Evolutionary conservation across 1,284 basidiomycete genomes (phyloP).

Genomic region (Cryptococcus floricola): DNA sequence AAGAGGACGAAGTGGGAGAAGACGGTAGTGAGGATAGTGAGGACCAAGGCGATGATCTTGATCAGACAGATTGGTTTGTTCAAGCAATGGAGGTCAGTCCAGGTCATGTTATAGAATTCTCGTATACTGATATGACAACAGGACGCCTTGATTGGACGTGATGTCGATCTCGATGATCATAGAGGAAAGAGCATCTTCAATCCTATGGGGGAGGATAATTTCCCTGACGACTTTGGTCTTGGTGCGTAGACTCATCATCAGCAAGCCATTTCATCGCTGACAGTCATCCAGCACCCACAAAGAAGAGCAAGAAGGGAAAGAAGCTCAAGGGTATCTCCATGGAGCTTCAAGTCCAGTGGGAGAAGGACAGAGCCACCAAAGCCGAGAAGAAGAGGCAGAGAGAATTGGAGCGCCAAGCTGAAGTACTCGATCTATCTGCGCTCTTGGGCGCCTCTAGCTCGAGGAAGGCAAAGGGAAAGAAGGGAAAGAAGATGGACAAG

Average conservation of each 20-base stretch:
- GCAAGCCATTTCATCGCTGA: too few relatives aligned
- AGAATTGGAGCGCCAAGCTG: constrained; percentile 53
- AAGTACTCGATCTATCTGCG: constrained; percentile 55
- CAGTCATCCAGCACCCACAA: constrained; percentile 23
- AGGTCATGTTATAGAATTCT: neutral
- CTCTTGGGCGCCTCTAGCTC: constrained; percentile 63
- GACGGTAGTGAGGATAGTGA: constrained; percentile 23
- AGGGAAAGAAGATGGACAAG: constrained; percentile 25
- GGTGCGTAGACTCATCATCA: constrained; percentile 27
- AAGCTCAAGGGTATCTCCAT: constrained; percentile 60
- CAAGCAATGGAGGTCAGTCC: constrained; percentile 59
- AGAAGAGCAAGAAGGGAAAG: constrained; percentile 37
- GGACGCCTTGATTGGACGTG: constrained; percentile 56
- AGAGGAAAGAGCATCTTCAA: constrained; percentile 62
- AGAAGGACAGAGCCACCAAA: constrained; percentile 74
- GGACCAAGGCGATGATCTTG: constrained; percentile 54
- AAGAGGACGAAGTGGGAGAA: constrained; percentile 9
- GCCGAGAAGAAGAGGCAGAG: constrained; percentile 69
- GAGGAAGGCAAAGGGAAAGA: constrained; percentile 33
- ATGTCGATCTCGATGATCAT: constrained; percentile 50
- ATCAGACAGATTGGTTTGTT: constrained; percentile 63
- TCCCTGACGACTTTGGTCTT: constrained; percentile 51
- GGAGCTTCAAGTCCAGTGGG: constrained; percentile 70
- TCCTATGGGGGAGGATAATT: constrained; percentile 61
- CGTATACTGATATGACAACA: constrained; percentile 26